These are phyloP conservation scores for Mortierella sp. DNA, from an alignment of 371 early-diverging fungal species.

Conservation along the genomic window DNA sequence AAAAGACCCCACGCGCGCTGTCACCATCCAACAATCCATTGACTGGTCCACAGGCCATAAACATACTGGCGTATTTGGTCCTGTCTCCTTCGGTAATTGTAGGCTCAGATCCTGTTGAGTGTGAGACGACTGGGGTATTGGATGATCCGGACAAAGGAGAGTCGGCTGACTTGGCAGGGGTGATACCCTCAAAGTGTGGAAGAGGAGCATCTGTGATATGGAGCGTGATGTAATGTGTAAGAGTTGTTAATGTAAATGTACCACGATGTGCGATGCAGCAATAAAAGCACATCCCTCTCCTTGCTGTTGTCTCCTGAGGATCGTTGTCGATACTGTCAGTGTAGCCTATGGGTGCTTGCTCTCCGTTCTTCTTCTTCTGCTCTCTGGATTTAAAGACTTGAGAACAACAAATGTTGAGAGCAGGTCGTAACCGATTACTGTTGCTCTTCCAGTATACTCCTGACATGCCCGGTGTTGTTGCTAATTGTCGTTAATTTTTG, in stretches of 20 bases:
- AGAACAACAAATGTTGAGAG: background rate
- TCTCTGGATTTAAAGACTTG: slow-evolving; percentile 1
- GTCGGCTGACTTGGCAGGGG: slow-evolving; percentile 37
- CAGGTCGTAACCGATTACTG: background rate
- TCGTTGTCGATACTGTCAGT: background rate
- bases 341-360: background rate
- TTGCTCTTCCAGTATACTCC: background rate
- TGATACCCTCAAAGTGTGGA: slow-evolving; percentile 50
- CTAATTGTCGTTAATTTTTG: background rate
- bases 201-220: slow-evolving; percentile 40
- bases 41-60: slow-evolving; percentile 75
- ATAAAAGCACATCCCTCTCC: background rate
- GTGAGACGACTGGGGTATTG: slow-evolving; percentile 39
- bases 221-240: background rate
- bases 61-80: slow-evolving; percentile 78
- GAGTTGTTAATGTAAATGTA: background rate
- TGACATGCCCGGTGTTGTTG: slow-evolving; percentile 63
- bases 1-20: slow-evolving; percentile 64
- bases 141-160: slow-evolving; percentile 49
- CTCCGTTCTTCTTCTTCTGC: background rate
- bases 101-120: slow-evolving; percentile 49
- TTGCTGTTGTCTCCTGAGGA: background rate
- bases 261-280: slow-evolving; percentile 18
- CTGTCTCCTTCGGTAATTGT: slow-evolving; percentile 68
- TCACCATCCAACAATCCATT: slow-evolving; percentile 76